Evolutionary conservation across 805 yeast genomes (phyloP).

Genomic region (Candida succiphila): DNA sequence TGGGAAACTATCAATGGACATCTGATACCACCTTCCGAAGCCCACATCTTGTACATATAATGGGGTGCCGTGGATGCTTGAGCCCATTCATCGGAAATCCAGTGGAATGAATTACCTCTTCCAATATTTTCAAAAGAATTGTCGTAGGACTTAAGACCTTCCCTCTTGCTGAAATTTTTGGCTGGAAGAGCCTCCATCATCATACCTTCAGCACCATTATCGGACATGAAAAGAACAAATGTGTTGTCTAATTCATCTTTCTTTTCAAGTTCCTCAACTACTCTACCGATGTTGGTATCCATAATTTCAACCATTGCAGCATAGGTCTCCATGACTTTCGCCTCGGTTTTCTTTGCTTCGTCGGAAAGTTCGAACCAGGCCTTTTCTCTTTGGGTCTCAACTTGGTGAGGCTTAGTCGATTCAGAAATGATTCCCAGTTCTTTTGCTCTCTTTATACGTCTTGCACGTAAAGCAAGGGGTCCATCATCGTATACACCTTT

Average conservation of each 20-base stretch:
- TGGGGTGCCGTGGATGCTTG: conserved; percentile 53
- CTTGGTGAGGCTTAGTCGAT: conserved; percentile 34
- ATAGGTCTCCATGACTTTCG: conserved; percentile 42
- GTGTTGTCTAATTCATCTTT: conserved; percentile 43
- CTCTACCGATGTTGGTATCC: conserved; percentile 42
- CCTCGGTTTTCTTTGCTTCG: conserved; percentile 26
- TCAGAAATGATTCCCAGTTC: conserved; percentile 37
- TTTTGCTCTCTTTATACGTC: conserved; percentile 28
- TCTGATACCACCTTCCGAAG: conserved; percentile 29
- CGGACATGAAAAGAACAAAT: conserved; percentile 48
- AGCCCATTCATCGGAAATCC: conserved; percentile 51
- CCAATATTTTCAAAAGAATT: conserved; percentile 40
- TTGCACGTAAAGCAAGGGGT: conserved; percentile 30
- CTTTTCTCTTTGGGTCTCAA: conserved; percentile 29
- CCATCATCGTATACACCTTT: conserved; percentile 38
- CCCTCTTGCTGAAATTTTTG: too few relatives aligned
- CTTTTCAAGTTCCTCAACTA: conserved; percentile 29
- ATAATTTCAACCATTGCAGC: conserved; percentile 57
- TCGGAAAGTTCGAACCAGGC: conserved; percentile 33
- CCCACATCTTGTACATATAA: conserved; percentile 37
- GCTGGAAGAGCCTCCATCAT: conserved; percentile 45
- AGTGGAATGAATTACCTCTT: conserved; percentile 33
- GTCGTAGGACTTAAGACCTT: conserved; percentile 30
- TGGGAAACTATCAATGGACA: conserved; percentile 42
- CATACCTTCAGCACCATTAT: conserved; percentile 59